A percentile compares a stretch with the other conserved stretches of the same genome.
Conservation (phyloP, 2,329 filamentous ascomycete species). For the Dactylellina haptotyla region DNA sequence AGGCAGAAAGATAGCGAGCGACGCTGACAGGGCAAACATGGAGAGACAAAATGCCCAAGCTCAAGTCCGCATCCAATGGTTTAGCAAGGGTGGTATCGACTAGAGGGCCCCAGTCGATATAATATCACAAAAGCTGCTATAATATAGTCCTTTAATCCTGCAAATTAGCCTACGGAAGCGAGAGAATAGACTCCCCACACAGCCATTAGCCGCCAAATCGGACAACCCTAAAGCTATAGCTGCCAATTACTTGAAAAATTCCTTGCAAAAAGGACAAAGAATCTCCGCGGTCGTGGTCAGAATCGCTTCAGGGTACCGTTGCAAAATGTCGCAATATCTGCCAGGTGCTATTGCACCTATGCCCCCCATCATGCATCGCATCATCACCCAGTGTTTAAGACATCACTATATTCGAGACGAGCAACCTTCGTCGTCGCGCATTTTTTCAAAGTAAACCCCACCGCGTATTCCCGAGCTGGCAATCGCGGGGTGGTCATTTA, state of each 20-base stretch:
- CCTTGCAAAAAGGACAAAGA: too few species aligned
- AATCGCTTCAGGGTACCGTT: too few species aligned
- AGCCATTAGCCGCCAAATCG: not conserved
- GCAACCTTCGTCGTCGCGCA: too few species aligned
- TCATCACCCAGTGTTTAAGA: not conserved
- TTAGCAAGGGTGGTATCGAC: not conserved
- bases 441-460: too few species aligned
- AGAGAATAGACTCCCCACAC: not conserved
- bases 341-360: not conserved
- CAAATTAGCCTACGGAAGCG: constrained; percentile 3
- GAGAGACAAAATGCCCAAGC: not conserved
- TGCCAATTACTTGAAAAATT: too few species aligned
- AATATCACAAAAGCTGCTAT: not conserved
- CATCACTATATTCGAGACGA: constrained; percentile 3
- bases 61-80: not conserved
- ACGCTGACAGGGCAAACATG: too few species aligned
- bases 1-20: too few species aligned
- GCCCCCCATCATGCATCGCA: too few species aligned
- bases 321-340: not conserved
- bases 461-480: not conserved
- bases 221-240: not conserved
- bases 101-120: not conserved
- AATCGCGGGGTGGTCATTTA: not conserved
- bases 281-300: not conserved
- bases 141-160: not conserved